Percentiles rank a stretch among this genome's conserved stretches.
phyloP scores from a whole-genome alignment of 2,329 filamentous ascomycete species.

The Zymoseptoria pseudotritici region DNA sequence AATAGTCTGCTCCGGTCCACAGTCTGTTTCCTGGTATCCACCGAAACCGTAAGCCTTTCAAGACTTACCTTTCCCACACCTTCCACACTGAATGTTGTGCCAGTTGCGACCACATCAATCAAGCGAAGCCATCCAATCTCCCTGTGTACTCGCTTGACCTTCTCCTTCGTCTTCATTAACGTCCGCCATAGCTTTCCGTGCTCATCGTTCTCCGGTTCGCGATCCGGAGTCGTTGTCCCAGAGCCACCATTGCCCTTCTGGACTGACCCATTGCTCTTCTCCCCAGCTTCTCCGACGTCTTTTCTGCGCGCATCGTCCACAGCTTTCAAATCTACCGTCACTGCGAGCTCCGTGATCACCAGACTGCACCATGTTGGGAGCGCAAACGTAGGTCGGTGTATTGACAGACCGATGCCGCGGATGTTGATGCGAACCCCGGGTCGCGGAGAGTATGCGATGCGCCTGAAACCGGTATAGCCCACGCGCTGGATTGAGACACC shows the following conservation, averaged over 20 bases:
- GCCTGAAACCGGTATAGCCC: slow-evolving; percentile 83
- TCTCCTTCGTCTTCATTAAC: slow-evolving; percentile 72
- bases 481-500: slow-evolving; percentile 93
- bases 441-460: slow-evolving; percentile 79
- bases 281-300: slow-evolving; percentile 9
- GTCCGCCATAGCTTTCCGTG: slow-evolving; percentile 69
- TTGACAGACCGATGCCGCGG: slow-evolving; percentile 73
- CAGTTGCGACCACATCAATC: slow-evolving; percentile 79
- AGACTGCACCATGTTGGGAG: slow-evolving; percentile 96
- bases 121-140: slow-evolving; percentile 83
- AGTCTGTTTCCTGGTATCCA: slow-evolving; percentile 86
- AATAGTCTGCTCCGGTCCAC: slow-evolving; percentile 86
- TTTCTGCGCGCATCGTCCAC: slow-evolving; percentile 36
- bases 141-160: slow-evolving; percentile 75
- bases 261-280: slow-evolving; percentile 6
- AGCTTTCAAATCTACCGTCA: slow-evolving; percentile 71
- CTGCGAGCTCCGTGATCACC: slow-evolving; percentile 73
- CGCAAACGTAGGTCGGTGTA: slow-evolving; percentile 92
- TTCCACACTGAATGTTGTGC: slow-evolving; percentile 66
- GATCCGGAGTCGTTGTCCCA: slow-evolving; percentile 7
- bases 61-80: slow-evolving; percentile 81
- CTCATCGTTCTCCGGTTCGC: slow-evolving; percentile 28
- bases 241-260: slow-evolving; percentile 6
- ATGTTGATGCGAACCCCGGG: slow-evolving; percentile 88
- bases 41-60: slow-evolving; percentile 73